phyloP scores from a whole-genome alignment of 352 stramenopile genomes.

The Globisporangium lucens region DNA sequence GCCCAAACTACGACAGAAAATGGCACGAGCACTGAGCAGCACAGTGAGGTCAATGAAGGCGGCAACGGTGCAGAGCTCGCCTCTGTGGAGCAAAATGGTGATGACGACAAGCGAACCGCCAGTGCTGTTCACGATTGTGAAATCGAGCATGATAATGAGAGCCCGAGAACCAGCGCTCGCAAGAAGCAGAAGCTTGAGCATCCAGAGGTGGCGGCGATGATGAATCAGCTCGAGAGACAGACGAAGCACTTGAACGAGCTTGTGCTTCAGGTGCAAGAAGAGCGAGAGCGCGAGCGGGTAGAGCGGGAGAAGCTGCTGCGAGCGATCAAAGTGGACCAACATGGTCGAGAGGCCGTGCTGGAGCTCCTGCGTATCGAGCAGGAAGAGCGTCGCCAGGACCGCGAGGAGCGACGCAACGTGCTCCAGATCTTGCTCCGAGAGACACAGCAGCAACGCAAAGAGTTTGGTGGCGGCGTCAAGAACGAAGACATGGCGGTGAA shows the following conservation, averaged over 20 bases:
- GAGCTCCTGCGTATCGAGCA: slow-evolving; percentile 12
- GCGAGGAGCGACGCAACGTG: slow-evolving; percentile 14
- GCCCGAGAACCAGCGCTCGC: background rate
- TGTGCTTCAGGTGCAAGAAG: slow-evolving; percentile 2
- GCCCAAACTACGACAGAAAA: background rate
- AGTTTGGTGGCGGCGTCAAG: background rate
- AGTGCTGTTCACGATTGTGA: background rate
- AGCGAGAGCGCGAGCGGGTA: slow-evolving; percentile 8
- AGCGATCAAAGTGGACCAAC: slow-evolving; percentile 13
- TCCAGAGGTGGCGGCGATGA: background rate
- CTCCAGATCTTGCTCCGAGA: slow-evolving; percentile 13
- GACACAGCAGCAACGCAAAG: slow-evolving; percentile 9
- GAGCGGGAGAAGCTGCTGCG: slow-evolving; percentile 9
- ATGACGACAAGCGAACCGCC: background rate
- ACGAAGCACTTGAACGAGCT: slow-evolving; percentile 8
- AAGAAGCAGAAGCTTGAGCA: slow-evolving; percentile 1
- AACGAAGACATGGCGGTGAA: background rate
- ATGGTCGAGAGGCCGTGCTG: slow-evolving; percentile 9
- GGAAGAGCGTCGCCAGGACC: slow-evolving; percentile 11
- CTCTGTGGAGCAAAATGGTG: background rate
- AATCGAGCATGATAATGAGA: background rate
- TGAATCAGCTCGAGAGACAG: slow-evolving; percentile 7
- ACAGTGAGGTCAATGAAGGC: background rate
- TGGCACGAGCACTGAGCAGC: background rate
- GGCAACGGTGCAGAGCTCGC: background rate